Percentiles rank a stretch among this genome's conserved stretches.
phyloP scores from a whole-genome alignment of 176 grass and related monocot genomes.

The Lolium perenne region DNA sequence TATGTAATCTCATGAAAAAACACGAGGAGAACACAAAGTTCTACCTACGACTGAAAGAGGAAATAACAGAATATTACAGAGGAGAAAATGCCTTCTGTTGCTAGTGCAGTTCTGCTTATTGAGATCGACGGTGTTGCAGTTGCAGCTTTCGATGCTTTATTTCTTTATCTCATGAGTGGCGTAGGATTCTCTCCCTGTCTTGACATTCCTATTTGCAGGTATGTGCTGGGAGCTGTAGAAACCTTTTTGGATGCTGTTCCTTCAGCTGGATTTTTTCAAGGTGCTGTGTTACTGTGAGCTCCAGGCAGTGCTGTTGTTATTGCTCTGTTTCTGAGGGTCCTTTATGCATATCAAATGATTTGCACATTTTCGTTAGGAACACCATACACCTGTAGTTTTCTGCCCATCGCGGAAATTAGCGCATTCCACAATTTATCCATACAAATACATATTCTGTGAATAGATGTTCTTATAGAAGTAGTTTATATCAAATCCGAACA shows the following conservation, averaged over 20 bases:
- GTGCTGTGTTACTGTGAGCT: slow-evolving; percentile 40
- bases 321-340: not conserved
- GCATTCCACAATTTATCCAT: not conserved
- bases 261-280: slow-evolving; percentile 85
- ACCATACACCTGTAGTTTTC: not conserved
- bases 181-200: no score
- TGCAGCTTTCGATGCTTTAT: not conserved
- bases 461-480: not conserved
- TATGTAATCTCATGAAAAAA: not conserved
- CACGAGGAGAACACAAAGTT: not conserved
- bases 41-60: not conserved
- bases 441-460: not conserved
- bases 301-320: not conserved
- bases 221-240: slow-evolving; percentile 96
- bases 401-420: not conserved
- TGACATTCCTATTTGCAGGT: slow-evolving; percentile 54
- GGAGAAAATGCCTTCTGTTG: not conserved
- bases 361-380: not conserved
- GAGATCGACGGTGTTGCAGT: not conserved
- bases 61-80: slow-evolving; percentile 25
- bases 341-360: not conserved
- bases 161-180: not conserved
- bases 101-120: not conserved
- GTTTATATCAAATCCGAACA: not conserved
- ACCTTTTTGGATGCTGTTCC: slow-evolving; percentile 95